Percentiles rank a stretch among this genome's conserved stretches.
These are phyloP conservation scores for Podosphaera xanthii DNA, from an alignment of 2,329 filamentous ascomycete species.

Conservation along the genomic window DNA sequence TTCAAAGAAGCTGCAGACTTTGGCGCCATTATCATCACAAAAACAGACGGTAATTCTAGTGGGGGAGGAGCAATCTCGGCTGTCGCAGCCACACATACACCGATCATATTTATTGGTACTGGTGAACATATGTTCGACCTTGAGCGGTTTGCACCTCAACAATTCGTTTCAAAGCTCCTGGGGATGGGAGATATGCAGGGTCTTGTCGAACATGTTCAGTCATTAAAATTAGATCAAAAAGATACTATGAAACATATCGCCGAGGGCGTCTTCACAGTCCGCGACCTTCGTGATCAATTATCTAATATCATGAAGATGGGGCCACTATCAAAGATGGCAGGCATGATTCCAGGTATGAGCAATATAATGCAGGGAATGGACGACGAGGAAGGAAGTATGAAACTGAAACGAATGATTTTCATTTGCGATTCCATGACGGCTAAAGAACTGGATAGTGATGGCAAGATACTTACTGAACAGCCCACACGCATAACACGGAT, in stretches of 20 bases:
- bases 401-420: constrained; percentile 95
- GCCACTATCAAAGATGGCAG: constrained; percentile 85
- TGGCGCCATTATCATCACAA: constrained; percentile 95
- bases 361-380: constrained; percentile 92
- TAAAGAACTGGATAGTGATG: constrained; percentile 85
- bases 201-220: constrained; percentile 88
- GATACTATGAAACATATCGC: constrained; percentile 98
- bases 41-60: constrained; percentile 87
- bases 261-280: constrained; percentile 86
- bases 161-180: constrained; percentile 80
- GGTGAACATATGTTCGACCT: constrained; percentile 93
- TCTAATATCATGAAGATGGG: constrained; percentile 99
- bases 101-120: constrained; percentile 94
- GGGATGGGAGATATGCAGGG: constrained; percentile 96
- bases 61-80: constrained; percentile 95
- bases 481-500: constrained; percentile 83
- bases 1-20: constrained; percentile 97
- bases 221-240: constrained; percentile 86
- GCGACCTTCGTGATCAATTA: constrained; percentile 84
- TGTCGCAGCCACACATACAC: constrained; percentile 85
- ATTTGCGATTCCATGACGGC: constrained; percentile 97
- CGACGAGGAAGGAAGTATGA: constrained; percentile 81
- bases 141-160: constrained; percentile 76
- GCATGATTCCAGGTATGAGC: constrained; percentile 92
- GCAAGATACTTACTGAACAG: constrained; percentile 81